Evolutionary conservation across 106 monocot species (phyloP).

Genomic region (Dendrobium huoshanense): DNA sequence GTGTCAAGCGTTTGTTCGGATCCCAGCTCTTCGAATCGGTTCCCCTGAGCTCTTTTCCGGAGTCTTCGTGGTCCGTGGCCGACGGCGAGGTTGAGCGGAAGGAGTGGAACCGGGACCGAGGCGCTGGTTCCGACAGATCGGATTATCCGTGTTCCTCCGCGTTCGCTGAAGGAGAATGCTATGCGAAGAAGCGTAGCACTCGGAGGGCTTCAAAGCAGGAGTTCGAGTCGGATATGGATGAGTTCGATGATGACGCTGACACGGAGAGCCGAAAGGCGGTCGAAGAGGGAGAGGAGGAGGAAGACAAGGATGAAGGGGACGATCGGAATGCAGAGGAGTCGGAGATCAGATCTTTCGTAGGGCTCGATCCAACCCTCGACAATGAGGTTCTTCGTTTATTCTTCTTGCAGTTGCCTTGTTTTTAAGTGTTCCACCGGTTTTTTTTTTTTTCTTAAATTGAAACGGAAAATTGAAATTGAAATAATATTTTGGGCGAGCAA

Average conservation of each 20-base stretch:
- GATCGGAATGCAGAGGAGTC: constrained; percentile 36
- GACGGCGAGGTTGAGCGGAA: constrained; percentile 77
- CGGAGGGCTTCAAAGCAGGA: background rate
- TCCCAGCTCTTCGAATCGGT: constrained; percentile 67
- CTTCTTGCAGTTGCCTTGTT: background rate
- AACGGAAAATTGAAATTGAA: background rate
- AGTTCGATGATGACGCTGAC: constrained; percentile 23
- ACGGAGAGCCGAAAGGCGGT: background rate
- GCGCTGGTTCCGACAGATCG: constrained; percentile 30
- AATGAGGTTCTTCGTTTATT: constrained; percentile 22
- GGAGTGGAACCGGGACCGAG: constrained; percentile 65
- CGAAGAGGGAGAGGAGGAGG: constrained; percentile 17
- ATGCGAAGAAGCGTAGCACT: constrained; percentile 18
- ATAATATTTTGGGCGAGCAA: background rate
- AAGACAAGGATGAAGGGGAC: background rate
- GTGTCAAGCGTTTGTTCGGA: constrained; percentile 90
- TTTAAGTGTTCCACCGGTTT: background rate
- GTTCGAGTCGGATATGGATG: constrained; percentile 29
- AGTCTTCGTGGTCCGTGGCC: constrained; percentile 77
- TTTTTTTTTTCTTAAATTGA: background rate
- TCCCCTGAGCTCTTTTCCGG: constrained; percentile 65
- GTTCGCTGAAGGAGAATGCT: constrained; percentile 50
- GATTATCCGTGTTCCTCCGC: constrained; percentile 59
- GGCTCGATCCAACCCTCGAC: constrained; percentile 42
- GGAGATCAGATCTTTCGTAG: constrained; percentile 49